Percentiles rank a stretch among this genome's conserved stretches.
These are phyloP conservation scores for Corchorus capsularis DNA, from an alignment of 345 rosid species.

Conservation along the genomic window DNA sequence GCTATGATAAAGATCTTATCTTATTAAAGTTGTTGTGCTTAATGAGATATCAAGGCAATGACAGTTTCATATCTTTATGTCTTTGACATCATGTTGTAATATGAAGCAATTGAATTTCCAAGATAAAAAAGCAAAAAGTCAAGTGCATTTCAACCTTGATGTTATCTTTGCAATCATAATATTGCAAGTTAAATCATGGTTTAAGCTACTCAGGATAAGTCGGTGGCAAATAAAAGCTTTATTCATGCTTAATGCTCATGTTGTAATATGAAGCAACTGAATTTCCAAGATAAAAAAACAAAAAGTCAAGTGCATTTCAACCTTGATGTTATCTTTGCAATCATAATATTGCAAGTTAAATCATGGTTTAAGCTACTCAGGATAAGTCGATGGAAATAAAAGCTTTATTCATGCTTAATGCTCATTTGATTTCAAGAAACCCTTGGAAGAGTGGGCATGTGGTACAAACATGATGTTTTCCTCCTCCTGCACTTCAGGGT, in stretches of 20 bases:
- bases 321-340: too few relatives aligned
- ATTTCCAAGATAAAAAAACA: too few relatives aligned
- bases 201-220: neutral
- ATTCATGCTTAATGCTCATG: neutral
- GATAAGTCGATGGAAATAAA: too few relatives aligned
- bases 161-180: neutral
- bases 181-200: neutral
- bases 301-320: too few relatives aligned
- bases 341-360: neutral
- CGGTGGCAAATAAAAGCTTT: too few relatives aligned
- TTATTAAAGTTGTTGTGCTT: too few relatives aligned
- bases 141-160: too few relatives aligned
- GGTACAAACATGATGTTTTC: neutral
- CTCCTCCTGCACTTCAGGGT: slow-evolving; percentile 53
- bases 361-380: neutral
- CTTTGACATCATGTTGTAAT: neutral
- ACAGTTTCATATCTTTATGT: neutral
- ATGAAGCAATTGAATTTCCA: neutral
- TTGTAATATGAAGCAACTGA: neutral
- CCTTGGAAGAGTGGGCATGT: neutral
- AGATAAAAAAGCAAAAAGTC: too few relatives aligned
- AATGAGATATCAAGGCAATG: too few relatives aligned
- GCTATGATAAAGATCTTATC: too few relatives aligned
- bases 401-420: neutral
- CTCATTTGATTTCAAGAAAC: neutral